Conservation (phyloP, 768 basidiomycete genomes). For the Crepidotus variabilis region DNA sequence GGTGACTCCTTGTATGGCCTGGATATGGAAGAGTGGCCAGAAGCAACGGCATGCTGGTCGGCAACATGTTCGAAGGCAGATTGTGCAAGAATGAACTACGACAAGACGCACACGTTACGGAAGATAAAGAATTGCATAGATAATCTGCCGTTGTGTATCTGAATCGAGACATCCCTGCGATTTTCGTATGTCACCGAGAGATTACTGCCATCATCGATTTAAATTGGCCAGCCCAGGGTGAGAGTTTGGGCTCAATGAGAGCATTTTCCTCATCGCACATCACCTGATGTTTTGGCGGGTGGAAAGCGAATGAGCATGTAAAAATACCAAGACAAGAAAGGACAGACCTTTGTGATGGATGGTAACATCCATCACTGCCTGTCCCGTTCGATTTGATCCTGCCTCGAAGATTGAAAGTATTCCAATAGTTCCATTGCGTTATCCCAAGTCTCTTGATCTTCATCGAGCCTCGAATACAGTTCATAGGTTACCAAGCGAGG, state of each 20-base stretch:
- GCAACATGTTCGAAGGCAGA: conserved; percentile 27
- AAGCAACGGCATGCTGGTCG: conserved; percentile 35
- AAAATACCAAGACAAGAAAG: too few relatives aligned
- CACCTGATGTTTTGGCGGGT: neutral
- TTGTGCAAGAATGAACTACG: conserved; percentile 31
- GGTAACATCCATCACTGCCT: too few relatives aligned
- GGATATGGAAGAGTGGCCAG: conserved; percentile 42
- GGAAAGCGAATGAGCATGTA: too few relatives aligned
- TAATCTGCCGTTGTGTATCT: conserved; percentile 15
- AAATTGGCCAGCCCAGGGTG: too few relatives aligned
- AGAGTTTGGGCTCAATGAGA: too few relatives aligned
- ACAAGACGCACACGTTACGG: conserved; percentile 29
- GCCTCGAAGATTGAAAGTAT: neutral
- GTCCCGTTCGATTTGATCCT: neutral
- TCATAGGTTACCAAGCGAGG: neutral
- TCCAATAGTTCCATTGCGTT: neutral
- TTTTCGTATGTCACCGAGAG: too few relatives aligned
- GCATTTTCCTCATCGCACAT: neutral
- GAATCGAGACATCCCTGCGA: too few relatives aligned
- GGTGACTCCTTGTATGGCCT: conserved; percentile 33
- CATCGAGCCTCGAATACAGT: neutral
- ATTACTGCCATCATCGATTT: too few relatives aligned
- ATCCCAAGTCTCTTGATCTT: neutral
- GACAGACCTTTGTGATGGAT: too few relatives aligned
- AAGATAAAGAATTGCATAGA: conserved; percentile 28